A percentile compares a stretch with the other conserved stretches of the same genome.
Conservation (phyloP, 768 basidiomycete genomes). For the Lepiota brunneoincarnata region DNA sequence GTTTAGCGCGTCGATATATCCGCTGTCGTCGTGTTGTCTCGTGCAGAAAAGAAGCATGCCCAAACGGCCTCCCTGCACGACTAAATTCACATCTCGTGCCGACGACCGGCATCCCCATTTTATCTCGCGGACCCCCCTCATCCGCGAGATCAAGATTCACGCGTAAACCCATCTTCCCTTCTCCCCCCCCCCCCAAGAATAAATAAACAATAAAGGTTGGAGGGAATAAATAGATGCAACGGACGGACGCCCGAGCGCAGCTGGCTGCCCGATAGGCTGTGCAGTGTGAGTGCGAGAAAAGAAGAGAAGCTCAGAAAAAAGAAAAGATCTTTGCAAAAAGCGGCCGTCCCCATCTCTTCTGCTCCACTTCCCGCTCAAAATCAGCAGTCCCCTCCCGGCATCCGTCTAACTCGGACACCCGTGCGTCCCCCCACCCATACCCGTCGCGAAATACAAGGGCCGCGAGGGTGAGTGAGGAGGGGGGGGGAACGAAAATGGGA, state of each 20-base stretch:
- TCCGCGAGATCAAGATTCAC: background rate
- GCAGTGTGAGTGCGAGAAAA: background rate
- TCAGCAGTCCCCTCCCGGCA: background rate
- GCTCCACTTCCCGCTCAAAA: background rate
- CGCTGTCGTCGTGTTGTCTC: background rate
- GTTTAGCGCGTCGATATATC: background rate
- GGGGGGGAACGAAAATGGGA: too few species aligned
- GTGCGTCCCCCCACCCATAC: too few species aligned
- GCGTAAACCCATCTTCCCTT: conserved; percentile 5
- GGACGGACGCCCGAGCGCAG: background rate
- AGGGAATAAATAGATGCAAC: background rate
- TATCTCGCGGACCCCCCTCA: background rate
- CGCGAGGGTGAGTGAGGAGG: too few species aligned
- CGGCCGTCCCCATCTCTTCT: too few species aligned
- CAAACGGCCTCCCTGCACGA: background rate
- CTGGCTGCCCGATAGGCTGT: background rate
- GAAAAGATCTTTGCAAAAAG: background rate
- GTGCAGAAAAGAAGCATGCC: background rate
- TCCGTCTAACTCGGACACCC: background rate
- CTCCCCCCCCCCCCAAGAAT: background rate
- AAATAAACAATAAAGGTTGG: background rate
- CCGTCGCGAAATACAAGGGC: too few species aligned
- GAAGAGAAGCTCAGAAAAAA: too few species aligned
- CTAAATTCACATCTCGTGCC: background rate
- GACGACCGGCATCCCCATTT: background rate